A percentile compares a stretch with the other conserved stretches of the same genome.
phyloP scores from a whole-genome alignment of 495 filamentous ascomycete genomes.

The Viridothelium virens region DNA sequence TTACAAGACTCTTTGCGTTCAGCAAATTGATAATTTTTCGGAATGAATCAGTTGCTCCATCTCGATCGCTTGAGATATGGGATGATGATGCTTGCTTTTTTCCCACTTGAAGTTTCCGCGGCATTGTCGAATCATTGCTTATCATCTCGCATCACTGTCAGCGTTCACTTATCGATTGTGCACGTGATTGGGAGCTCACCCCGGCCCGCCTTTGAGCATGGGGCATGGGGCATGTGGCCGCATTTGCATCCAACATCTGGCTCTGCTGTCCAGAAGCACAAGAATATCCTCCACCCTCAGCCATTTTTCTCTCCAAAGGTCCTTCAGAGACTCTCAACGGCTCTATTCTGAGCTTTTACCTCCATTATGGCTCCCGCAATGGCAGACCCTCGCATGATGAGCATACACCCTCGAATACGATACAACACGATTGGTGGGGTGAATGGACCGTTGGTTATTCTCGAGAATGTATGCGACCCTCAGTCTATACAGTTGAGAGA shows the following conservation, averaged over 20 bases:
- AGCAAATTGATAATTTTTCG: no score
- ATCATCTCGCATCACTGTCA: not conserved
- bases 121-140: not conserved
- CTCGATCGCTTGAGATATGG: no score
- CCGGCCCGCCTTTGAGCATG: not conserved
- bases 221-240: slow-evolving; percentile 6
- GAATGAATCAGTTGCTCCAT: no score
- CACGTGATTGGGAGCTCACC: slow-evolving; percentile 6
- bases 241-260: slow-evolving; percentile 10
- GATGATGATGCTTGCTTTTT: no score
- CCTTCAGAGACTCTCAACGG: slow-evolving; percentile 26
- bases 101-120: no score
- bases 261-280: not conserved
- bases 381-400: slow-evolving; percentile 69
- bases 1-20: no score
- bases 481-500: no score
- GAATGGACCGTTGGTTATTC: slow-evolving; percentile 93
- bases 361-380: slow-evolving; percentile 38
- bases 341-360: slow-evolving; percentile 42
- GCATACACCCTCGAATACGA: slow-evolving; percentile 72
- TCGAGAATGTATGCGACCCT: slow-evolving; percentile 68
- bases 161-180: not conserved
- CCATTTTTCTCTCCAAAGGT: slow-evolving; percentile 4
- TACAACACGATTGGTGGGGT: slow-evolving; percentile 99
- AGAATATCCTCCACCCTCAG: not conserved